Base-by-base conservation (phyloP, 2,329 filamentous ascomycete genomes). In the Thielaviopsis punctulata region DNA sequence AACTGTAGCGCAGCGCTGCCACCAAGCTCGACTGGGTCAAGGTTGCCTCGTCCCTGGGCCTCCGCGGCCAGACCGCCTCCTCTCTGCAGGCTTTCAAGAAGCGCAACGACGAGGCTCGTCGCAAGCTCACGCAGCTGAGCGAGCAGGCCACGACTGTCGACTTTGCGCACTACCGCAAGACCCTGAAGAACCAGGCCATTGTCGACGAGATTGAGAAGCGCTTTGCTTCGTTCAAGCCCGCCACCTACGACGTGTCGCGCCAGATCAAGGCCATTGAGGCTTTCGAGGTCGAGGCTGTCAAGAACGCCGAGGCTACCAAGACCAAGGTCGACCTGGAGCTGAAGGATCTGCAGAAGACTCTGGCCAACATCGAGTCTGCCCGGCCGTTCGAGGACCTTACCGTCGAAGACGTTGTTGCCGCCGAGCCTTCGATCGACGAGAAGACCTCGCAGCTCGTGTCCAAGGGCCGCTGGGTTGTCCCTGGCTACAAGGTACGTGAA, bases 1-100 rank as follows among this genome's bases (percentile, higher is more conserved):
- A 57, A 19, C 8, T 58, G 69, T 69, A 96, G 90, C 85, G 88
- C 79, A 95, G 87, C 80, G 89, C 90, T 77, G 89, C 90, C 72
- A 80, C 93, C 73, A 98, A 96, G 81, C 80, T 98, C 78, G 92
- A 98, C 82, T 98, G 92, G 92, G 80, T 80, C 73, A 92, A 93
- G 75, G 80, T 98, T 66, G 84, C 84, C 72, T 80, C 79, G 72
- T 93, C 90, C 66, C 88, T 98, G 64, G 90, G 90, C 69, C 87
- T 98, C 69, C 86, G 86, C 70, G 92, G 92, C 69, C 86, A 88
- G 75, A 98, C 92, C 61, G 89, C 86, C 61, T 73, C 83, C 63
- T 84, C 90, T 57, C 87, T 98, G 57, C 84, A 90, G 69, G 79
- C 86, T 60, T 98, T 98, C 84, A 98, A 98, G 81, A 92, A 95